Conservation (phyloP, 805 yeast species). For the Sugiyamaella valdiviana region DNA sequence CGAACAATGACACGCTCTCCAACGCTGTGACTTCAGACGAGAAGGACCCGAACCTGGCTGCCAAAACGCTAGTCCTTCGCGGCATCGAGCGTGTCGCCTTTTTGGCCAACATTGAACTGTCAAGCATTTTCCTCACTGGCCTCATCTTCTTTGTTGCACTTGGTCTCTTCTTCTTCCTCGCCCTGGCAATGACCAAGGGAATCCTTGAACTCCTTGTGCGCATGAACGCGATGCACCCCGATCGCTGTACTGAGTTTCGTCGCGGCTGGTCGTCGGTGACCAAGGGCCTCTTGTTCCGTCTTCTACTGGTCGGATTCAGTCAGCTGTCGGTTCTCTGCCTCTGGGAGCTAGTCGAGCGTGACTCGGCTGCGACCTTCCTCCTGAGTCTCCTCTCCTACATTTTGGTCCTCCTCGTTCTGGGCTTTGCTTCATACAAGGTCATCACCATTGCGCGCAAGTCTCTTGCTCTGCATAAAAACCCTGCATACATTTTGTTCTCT, state of each 20-base stretch:
- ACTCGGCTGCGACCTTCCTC: constrained; percentile 76
- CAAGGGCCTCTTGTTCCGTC: constrained; percentile 83
- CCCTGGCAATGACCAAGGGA: constrained; percentile 59
- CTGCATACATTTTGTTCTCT: constrained; percentile 87
- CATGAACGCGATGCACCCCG: constrained; percentile 50
- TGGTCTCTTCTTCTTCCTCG: constrained; percentile 52
- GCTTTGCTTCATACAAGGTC: constrained; percentile 72
- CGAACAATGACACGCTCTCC: constrained; percentile 17
- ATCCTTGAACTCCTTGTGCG: constrained; percentile 56
- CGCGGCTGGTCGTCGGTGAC: constrained; percentile 75
- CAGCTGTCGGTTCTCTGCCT: constrained; percentile 73
- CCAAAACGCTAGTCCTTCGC: constrained; percentile 72
- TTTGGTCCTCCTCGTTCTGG: constrained; percentile 51
- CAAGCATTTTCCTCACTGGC: constrained; percentile 80
- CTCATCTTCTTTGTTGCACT: constrained; percentile 74
- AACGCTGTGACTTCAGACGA: constrained; percentile 40
- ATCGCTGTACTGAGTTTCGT: constrained; percentile 71
- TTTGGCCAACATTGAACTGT: constrained; percentile 76
- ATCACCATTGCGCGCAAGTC: constrained; percentile 69
- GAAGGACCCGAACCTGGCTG: constrained; percentile 47
- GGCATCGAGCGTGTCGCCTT: constrained; percentile 92
- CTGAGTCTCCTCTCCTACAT: constrained; percentile 68
- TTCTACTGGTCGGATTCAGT: constrained; percentile 79
- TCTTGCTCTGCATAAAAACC: constrained; percentile 66
- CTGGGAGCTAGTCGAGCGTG: constrained; percentile 83